Percentiles rank a stretch among this genome's conserved stretches.
Conservation (phyloP, 73 alveolate genomes). For the Breviolum minutum region DNA sequence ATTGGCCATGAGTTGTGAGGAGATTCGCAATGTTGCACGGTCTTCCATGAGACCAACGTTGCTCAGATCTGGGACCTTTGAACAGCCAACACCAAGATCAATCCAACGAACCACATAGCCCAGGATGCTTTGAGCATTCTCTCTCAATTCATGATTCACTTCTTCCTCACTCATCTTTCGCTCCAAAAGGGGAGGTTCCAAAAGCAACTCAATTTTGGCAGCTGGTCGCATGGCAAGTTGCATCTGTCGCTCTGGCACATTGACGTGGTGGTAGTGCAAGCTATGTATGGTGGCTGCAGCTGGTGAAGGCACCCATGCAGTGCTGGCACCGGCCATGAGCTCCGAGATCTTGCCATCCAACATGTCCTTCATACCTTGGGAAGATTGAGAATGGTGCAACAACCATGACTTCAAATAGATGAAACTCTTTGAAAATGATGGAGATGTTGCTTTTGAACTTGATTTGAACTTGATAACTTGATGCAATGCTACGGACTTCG, state of each 20-base stretch:
- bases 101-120: conserved; percentile 94
- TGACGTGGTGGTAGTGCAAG: conserved; percentile 71
- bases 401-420: not conserved
- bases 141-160: conserved; percentile 49
- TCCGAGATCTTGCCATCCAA: conserved; percentile 67
- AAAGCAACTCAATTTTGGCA: conserved; percentile 51
- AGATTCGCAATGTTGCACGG: conserved; percentile 86
- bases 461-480: no score
- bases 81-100: conserved; percentile 79
- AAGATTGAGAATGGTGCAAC: not conserved
- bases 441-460: not conserved
- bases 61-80: conserved; percentile 84
- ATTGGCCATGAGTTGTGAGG: conserved; percentile 87
- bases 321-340: conserved; percentile 94
- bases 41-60: conserved; percentile 88
- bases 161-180: conserved; percentile 68
- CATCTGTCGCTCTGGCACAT: conserved; percentile 84
- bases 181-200: conserved; percentile 57
- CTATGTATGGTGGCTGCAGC: conserved; percentile 77
- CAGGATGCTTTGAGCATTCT: conserved; percentile 92
- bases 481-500: no score
- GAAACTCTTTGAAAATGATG: not conserved
- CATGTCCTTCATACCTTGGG: conserved; percentile 51
- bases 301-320: conserved; percentile 92
- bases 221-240: conserved; percentile 95